Evolutionary conservation across 2,329 filamentous ascomycete genomes (phyloP).

Genomic region (Aspergillus tubingensis): DNA sequence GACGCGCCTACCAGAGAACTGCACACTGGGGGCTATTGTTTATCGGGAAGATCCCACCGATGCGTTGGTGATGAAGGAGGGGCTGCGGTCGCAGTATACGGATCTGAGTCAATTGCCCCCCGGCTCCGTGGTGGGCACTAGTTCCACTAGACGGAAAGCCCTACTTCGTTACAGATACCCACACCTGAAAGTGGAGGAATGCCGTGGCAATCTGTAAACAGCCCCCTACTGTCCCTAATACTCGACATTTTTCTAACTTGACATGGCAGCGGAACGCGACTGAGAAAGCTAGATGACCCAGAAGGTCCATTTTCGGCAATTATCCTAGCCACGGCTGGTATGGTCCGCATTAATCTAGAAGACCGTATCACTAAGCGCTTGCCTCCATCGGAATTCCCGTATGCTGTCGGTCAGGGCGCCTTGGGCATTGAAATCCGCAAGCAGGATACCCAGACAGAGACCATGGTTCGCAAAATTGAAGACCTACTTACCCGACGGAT

Average conservation of each 20-base stretch:
- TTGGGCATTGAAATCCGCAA: background rate
- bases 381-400: background rate
- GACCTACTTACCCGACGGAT: background rate
- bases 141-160: background rate
- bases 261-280: background rate
- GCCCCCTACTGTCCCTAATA: background rate
- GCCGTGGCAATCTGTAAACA: background rate
- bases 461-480: background rate
- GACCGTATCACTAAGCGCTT: background rate
- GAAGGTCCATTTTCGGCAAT: background rate
- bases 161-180: background rate
- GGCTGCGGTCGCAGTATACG: background rate
- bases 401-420: background rate
- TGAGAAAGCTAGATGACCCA: background rate
- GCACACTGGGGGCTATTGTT: background rate
- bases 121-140: background rate
- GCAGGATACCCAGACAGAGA: background rate
- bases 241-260: background rate
- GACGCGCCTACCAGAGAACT: background rate
- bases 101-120: background rate
- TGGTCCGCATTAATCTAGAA: background rate
- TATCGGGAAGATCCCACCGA: background rate
- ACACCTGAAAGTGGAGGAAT: background rate
- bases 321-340: background rate
- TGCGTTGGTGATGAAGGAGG: background rate